Evolutionary conservation across 257 asterid genomes (phyloP).

Genomic region (Capsicum baccatum): DNA sequence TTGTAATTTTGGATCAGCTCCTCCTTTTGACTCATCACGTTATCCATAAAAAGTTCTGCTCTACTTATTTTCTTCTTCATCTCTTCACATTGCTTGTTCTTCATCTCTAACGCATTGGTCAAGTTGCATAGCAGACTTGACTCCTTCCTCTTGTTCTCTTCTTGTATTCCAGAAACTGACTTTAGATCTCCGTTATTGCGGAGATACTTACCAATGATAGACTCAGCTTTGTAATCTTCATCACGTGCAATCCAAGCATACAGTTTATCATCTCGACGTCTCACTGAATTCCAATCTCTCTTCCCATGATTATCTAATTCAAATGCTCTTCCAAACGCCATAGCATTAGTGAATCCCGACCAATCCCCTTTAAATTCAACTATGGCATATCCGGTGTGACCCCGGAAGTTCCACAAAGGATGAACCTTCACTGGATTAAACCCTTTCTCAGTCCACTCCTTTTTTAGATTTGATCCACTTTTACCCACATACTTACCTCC

Average conservation of each 20-base stretch:
- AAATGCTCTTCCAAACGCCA: conserved; percentile 51
- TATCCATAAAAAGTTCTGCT: conserved; percentile 23
- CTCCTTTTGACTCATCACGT: conserved; percentile 34
- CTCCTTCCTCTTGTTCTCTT: conserved; percentile 52
- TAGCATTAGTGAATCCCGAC: conserved; percentile 55
- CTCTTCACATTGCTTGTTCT: conserved; percentile 51
- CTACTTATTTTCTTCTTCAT: conserved; percentile 36
- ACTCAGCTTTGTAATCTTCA: conserved; percentile 55
- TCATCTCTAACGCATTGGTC: conserved; percentile 43
- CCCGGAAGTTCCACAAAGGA: conserved; percentile 50
- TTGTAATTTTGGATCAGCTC: conserved; percentile 29
- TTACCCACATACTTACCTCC: conserved; percentile 46
- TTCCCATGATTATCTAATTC: conserved; percentile 54
- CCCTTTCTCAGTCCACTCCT: conserved; percentile 44
- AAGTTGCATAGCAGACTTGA: conserved; percentile 51
- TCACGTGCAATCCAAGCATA: conserved; percentile 66
- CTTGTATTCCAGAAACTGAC: conserved; percentile 56
- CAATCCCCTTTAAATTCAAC: conserved; percentile 54
- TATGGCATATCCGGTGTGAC: conserved; percentile 57
- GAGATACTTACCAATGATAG: conserved; percentile 56
- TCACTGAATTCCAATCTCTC: conserved; percentile 37
- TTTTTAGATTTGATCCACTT: conserved; percentile 49
- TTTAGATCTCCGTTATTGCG: conserved; percentile 69
- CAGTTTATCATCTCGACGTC: conserved; percentile 25
- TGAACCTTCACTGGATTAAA: conserved; percentile 53